Percentiles rank a stretch among this genome's conserved stretches.
phyloP scores from a whole-genome alignment of 2,329 filamentous ascomycete species.

The Phaeophleospora eucalypticola region DNA sequence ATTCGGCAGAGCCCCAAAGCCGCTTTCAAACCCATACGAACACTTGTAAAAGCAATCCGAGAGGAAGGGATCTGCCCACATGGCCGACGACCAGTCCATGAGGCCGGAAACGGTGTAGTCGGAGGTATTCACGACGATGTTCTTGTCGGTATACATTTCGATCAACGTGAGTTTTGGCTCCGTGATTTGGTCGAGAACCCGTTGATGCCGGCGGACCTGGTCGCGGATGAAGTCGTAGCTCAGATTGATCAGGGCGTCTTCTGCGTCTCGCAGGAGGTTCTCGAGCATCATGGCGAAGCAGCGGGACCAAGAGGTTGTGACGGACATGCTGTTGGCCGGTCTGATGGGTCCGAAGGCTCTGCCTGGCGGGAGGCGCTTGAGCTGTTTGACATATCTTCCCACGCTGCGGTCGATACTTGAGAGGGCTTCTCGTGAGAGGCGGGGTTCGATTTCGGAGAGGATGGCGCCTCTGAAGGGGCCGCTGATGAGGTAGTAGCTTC shows the following conservation, averaged over 20 bases:
- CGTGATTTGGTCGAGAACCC: conserved; percentile 48
- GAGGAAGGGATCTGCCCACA: conserved; percentile 57
- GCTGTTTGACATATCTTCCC: conserved; percentile 38
- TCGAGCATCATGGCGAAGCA: conserved; percentile 53
- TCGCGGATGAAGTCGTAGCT: conserved; percentile 54
- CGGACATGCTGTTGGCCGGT: conserved; percentile 16
- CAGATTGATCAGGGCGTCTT: conserved; percentile 55
- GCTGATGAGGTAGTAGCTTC: conserved; percentile 26
- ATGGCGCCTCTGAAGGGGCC: conserved; percentile 28
- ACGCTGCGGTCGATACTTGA: conserved; percentile 38
- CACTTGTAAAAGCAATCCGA: conserved; percentile 46
- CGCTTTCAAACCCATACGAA: conserved; percentile 40
- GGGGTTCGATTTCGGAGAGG: conserved; percentile 25
- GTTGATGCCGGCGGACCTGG: conserved; percentile 42
- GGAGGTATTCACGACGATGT: conserved; percentile 49
- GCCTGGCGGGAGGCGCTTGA: conserved; percentile 43
- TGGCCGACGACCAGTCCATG: conserved; percentile 49
- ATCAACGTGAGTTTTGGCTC: conserved; percentile 50
- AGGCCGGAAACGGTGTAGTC: conserved; percentile 45
- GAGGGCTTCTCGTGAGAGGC: conserved; percentile 35
- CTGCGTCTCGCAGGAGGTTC: conserved; percentile 52
- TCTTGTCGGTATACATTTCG: conserved; percentile 46
- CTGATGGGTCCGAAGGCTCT: conserved; percentile 45
- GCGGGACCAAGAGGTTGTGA: conserved; percentile 48
- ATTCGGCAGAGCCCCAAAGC: conserved; percentile 38